Base-by-base conservation (phyloP, 768 basidiomycete genomes). In the Auricularia auricula-judae region DNA sequence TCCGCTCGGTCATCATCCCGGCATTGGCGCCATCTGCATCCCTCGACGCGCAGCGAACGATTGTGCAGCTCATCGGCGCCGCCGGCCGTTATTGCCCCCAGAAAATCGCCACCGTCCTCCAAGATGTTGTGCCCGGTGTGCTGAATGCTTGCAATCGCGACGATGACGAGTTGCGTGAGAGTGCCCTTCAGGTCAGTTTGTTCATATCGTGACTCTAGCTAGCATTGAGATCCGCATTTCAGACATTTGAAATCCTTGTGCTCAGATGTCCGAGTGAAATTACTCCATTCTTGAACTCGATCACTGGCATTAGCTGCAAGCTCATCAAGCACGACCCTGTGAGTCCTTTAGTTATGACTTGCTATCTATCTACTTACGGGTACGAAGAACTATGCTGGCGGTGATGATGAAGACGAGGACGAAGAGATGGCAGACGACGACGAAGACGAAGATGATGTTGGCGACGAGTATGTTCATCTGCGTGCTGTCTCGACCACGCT, bases 241-340 rank as follows among this genome's bases (percentile, higher is more conserved):
- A 90, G 88, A 89, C 96, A 3, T 76, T 98, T 66, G 97, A 99
- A 74, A 85, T 86, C 0, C 76, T 98, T 3, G 80, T 95, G 0
- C 74, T 98, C 67, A 83, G 89, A 64, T 93, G 93, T 71, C 92
- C 95, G 0, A 78, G 83, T 4, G 94, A 97, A 70, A 84, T 89
- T 36, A 86, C 88, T 0, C 81, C 87, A 0, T 93, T 86, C 72
- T 73, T 96, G 39, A 76, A 76, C 62, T 74, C 80, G 7, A 88
- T 95, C 67, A 79, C 90, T 16, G 85, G 88, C 65, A 78, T 82
- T 34, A 92, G 89, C 3, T 82, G 79, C 60, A 84, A 87, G 66
- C 87, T 86, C 68, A 88, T 99, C 77, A 95, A 92, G 72, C 89
- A 92, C 72, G 97, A 99, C 74, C 96, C 96, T 0, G 93, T 95